A percentile compares a stretch with the other conserved stretches of the same genome.
Evolutionary conservation across 441 rosid species (phyloP).

Genomic region (Isatis lusitanica): DNA sequence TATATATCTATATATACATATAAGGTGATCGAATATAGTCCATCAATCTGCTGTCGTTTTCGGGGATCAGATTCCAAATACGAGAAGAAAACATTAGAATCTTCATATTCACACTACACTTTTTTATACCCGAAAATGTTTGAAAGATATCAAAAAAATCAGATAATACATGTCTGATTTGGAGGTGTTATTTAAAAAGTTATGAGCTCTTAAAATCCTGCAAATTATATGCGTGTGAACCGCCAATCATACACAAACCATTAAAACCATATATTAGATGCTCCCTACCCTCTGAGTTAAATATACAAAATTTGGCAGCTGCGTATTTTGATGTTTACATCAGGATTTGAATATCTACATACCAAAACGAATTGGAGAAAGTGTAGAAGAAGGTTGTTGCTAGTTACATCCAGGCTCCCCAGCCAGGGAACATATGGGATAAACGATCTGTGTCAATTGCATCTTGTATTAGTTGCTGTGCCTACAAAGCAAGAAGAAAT

Average conservation of each 20-base stretch:
- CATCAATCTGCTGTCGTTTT: too few species aligned
- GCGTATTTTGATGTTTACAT: not conserved
- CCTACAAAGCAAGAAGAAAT: constrained; percentile 42
- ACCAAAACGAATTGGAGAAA: not conserved
- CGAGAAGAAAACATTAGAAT: too few species aligned
- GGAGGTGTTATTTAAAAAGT: too few species aligned
- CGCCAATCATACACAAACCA: not conserved
- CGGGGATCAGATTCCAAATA: too few species aligned
- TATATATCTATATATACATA: too few species aligned
- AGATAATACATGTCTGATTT: too few species aligned
- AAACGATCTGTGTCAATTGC: constrained; percentile 86
- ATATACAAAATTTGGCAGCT: constrained; percentile 10
- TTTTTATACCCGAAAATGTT: too few species aligned
- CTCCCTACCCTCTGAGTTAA: not conserved
- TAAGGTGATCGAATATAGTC: too few species aligned
- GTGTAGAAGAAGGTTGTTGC: constrained; percentile 12
- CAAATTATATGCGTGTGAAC: not conserved
- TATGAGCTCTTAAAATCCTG: too few species aligned
- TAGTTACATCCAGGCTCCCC: constrained; percentile 91
- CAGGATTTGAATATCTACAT: constrained; percentile 1
- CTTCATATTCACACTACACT: too few species aligned
- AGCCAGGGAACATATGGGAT: constrained; percentile 90
- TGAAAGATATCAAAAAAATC: too few species aligned
- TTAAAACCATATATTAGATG: not conserved
- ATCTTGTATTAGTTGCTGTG: constrained; percentile 94